phyloP scores from a whole-genome alignment of 805 yeast genomes.

The Torulaspora indica region DNA sequence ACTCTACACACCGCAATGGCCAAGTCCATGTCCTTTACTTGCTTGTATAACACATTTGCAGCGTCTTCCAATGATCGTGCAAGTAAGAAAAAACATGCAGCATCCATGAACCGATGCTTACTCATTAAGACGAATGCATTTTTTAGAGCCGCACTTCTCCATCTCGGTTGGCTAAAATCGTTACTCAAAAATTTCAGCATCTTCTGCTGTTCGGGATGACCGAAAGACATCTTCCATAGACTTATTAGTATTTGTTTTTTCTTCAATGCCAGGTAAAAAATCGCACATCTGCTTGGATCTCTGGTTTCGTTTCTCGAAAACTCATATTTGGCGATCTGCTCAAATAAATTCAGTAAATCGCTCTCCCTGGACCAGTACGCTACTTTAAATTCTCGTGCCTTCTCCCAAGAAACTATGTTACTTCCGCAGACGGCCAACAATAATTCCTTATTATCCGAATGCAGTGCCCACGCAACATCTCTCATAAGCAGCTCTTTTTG shows the following conservation, averaged over 20 bases:
- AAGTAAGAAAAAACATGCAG: slow-evolving; percentile 81
- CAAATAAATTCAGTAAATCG: slow-evolving; percentile 51
- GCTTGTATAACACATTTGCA: slow-evolving; percentile 63
- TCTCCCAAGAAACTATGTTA: slow-evolving; percentile 52
- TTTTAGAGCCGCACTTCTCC: slow-evolving; percentile 86
- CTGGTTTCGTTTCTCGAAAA: slow-evolving; percentile 51
- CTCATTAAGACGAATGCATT: slow-evolving; percentile 89
- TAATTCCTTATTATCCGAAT: slow-evolving; percentile 71
- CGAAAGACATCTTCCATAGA: slow-evolving; percentile 73
- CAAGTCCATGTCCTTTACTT: slow-evolving; percentile 62
- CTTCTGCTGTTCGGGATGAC: slow-evolving; percentile 77
- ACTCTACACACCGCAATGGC: slow-evolving; percentile 80
- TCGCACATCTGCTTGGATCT: slow-evolving; percentile 71
- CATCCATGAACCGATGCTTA: slow-evolving; percentile 80
- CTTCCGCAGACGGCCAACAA: slow-evolving; percentile 44
- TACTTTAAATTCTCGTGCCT: slow-evolving; percentile 56
- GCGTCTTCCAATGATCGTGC: slow-evolving; percentile 75
- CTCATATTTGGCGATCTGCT: slow-evolving; percentile 65
- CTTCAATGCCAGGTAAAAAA: slow-evolving; percentile 70
- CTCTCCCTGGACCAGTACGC: slow-evolving; percentile 61
- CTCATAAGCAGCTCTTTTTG: slow-evolving; percentile 63
- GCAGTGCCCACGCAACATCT: slow-evolving; percentile 84
- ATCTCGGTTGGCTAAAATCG: slow-evolving; percentile 68
- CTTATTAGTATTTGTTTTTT: slow-evolving; percentile 75
- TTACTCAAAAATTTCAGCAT: slow-evolving; percentile 72